These are phyloP conservation scores for Coemansia sp. DNA, from an alignment of 192 early-diverging fungal species.

Conservation along the genomic window DNA sequence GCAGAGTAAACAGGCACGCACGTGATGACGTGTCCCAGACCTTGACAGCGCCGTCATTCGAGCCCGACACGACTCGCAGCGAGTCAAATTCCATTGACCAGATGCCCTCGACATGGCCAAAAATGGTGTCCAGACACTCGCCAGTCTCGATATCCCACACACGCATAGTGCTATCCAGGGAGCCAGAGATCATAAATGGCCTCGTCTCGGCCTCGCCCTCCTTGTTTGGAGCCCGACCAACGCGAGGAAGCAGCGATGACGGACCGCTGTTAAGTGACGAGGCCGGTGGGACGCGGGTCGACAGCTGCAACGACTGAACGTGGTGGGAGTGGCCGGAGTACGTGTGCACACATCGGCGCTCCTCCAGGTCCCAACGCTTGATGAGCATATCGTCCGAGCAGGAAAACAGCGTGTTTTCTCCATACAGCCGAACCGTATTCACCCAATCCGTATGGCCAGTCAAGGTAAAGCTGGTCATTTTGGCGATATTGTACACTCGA, in stretches of 20 bases:
- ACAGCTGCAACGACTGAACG: slow-evolving; percentile 63
- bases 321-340: slow-evolving; percentile 74
- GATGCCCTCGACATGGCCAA: slow-evolving; percentile 80
- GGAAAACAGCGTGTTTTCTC: slow-evolving; percentile 67
- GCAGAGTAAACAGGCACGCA: slow-evolving; percentile 64
- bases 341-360: slow-evolving; percentile 64
- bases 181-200: slow-evolving; percentile 73
- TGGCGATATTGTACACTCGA: slow-evolving; percentile 77
- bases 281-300: slow-evolving; percentile 13
- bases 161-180: slow-evolving; percentile 81
- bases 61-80: slow-evolving; percentile 64
- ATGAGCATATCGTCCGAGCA: slow-evolving; percentile 88
- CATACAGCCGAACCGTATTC: slow-evolving; percentile 81
- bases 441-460: slow-evolving; percentile 89
- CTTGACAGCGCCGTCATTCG: slow-evolving; percentile 70
- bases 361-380: slow-evolving; percentile 79
- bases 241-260: background rate
- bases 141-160: slow-evolving; percentile 91
- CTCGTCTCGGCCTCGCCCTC: slow-evolving; percentile 16
- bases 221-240: background rate
- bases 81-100: slow-evolving; percentile 81
- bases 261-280: slow-evolving; percentile 5
- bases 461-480: slow-evolving; percentile 60
- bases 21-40: slow-evolving; percentile 74
- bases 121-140: slow-evolving; percentile 69